A percentile compares a stretch with the other conserved stretches of the same genome.
Evolutionary conservation across 2,329 filamentous ascomycete species (phyloP).

Genomic region (Colletotrichum sp.): DNA sequence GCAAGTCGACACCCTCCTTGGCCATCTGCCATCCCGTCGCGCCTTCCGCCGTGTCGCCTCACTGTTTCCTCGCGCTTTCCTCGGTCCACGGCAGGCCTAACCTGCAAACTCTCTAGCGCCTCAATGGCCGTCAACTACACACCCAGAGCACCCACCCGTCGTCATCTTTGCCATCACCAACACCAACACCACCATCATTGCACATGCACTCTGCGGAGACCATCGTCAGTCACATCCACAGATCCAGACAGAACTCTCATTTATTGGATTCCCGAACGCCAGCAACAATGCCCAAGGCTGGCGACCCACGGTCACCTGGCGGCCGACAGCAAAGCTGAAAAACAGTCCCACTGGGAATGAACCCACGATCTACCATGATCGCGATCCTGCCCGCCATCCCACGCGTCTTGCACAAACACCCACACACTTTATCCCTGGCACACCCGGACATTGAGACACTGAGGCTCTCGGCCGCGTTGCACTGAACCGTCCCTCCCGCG

Average conservation of each 20-base stretch:
- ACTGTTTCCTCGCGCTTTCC: not conserved
- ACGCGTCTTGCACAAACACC: not conserved
- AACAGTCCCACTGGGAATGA: not conserved
- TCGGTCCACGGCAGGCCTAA: not conserved
- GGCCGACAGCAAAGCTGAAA: not conserved
- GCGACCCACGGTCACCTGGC: not conserved
- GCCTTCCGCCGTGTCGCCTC: not conserved
- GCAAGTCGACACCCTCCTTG: not conserved
- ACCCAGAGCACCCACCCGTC: not conserved
- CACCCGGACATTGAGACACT: not conserved
- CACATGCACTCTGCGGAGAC: not conserved
- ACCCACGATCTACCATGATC: slow-evolving; percentile 12
- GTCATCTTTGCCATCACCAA: not conserved
- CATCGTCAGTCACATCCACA: not conserved
- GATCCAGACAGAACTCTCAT: not conserved
- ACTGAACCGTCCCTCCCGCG: slow-evolving; percentile 6
- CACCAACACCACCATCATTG: not conserved
- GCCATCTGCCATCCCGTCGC: not conserved
- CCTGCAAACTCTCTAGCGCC: slow-evolving; percentile 1
- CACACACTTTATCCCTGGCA: not conserved
- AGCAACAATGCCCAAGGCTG: not conserved
- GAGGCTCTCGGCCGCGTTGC: slow-evolving; percentile 10
- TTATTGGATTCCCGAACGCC: not conserved
- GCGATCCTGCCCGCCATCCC: not conserved
- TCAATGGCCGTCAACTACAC: not conserved